A percentile compares a stretch with the other conserved stretches of the same genome.
Conservation (phyloP, 768 basidiomycete species). For the Trametes villosa region DNA sequence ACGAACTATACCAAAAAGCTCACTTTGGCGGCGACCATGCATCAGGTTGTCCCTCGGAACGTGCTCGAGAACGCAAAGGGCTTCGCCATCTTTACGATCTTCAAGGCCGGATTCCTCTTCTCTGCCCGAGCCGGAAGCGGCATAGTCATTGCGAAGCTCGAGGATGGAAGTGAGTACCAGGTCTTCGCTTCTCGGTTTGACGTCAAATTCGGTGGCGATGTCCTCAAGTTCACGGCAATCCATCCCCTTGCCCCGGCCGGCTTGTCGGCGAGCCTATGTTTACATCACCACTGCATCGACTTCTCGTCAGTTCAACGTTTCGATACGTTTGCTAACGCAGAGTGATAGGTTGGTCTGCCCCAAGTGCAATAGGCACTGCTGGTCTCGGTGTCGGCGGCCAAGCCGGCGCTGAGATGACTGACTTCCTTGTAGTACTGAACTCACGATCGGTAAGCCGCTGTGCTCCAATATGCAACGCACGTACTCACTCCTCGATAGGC, state of each 20-base stretch:
- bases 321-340: not conserved
- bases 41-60: constrained; percentile 56
- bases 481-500: constrained; percentile 16
- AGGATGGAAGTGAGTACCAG: constrained; percentile 76
- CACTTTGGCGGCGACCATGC: not conserved
- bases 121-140: constrained; percentile 84
- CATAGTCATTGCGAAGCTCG: constrained; percentile 82
- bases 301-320: not conserved
- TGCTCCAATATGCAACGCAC: not conserved
- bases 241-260: no score
- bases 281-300: not conserved
- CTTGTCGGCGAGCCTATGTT: not conserved
- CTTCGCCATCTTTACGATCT: constrained; percentile 90
- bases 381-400: constrained; percentile 89
- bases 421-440: constrained; percentile 90
- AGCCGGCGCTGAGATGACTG: constrained; percentile 85
- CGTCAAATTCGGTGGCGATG: not conserved
- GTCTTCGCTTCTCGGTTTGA: not conserved
- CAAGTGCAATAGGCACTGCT: constrained; percentile 92
- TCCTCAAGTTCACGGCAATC: no score
- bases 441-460: constrained; percentile 62
- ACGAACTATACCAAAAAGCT: not conserved
- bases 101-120: constrained; percentile 74
- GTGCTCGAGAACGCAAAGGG: constrained; percentile 65
- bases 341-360: constrained; percentile 83